Evolutionary conservation across 345 rosid genomes (phyloP).

Genomic region (Noccaea bulbosa): DNA sequence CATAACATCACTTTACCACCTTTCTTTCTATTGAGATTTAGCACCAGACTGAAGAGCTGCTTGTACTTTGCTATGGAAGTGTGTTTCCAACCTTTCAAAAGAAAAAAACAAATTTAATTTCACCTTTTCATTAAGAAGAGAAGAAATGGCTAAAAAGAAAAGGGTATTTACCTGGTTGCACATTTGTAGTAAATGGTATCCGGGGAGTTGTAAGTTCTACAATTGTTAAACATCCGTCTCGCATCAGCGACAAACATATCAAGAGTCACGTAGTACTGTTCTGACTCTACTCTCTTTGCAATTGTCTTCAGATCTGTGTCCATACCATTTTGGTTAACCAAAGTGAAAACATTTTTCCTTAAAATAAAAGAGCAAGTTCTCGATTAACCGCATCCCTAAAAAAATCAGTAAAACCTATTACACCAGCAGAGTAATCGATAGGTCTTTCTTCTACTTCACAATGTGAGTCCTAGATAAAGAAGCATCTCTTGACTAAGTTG

Average conservation of each 20-base stretch:
- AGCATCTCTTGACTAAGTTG: neutral
- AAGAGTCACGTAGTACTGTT: conserved; percentile 87
- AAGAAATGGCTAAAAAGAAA: neutral
- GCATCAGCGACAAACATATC: conserved; percentile 97
- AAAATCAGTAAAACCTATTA: neutral
- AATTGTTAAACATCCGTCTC: conserved; percentile 92
- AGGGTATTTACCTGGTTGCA: conserved; percentile 63
- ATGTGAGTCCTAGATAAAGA: neutral
- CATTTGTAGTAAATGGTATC: conserved; percentile 95
- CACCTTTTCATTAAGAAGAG: conserved; percentile 11
- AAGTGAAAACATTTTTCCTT: neutral
- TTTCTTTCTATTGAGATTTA: conserved; percentile 55
- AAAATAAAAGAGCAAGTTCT: neutral
- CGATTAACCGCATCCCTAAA: too few relatives aligned
- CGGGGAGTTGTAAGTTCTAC: conserved; percentile 86
- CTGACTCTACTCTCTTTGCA: conserved; percentile 91
- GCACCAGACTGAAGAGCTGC: conserved; percentile 71
- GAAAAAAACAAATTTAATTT: neutral
- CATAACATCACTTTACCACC: conserved; percentile 8
- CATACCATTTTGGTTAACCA: conserved; percentile 21
- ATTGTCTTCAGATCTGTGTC: conserved; percentile 86
- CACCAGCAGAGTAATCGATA: neutral
- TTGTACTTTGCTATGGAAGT: conserved; percentile 88
- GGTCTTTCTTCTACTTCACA: neutral
- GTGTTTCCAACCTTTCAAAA: conserved; percentile 64